Evolutionary conservation across 176 grass and related monocot genomes (phyloP), one percentile per base, ranked within the genome.

Genomic region (Metroxylon sagu): DNA sequence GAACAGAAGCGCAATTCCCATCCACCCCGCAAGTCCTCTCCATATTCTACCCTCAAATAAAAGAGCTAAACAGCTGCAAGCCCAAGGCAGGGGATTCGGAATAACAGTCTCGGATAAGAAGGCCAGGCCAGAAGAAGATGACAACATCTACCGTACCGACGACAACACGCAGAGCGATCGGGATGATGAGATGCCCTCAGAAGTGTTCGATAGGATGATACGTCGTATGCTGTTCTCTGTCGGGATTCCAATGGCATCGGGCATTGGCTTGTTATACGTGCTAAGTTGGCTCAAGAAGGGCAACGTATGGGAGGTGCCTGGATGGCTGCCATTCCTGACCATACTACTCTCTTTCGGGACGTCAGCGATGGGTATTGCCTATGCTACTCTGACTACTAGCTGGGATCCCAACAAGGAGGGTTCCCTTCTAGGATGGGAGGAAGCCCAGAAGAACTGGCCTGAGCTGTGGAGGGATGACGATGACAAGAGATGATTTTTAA

Each of bases 391-490:
- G 49, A 82, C 92, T 3, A 60, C 87, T 4, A 96, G 87, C 75
- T 90, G 86, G 92, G 80, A 90, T 74, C 80, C 83, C 3, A 77
- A 87, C 1, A 82, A 25, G 67, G 80, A 90, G 52, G 92, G 92
- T 0, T 90, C 83, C n/a, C 43, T 90, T 29, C 79, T 96, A 39
- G 92, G 92, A 18, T 26, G 89, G 63, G 87, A 96, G 25, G 80
- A 96, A 61, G 81, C 64, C 28, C 49, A 68, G 64, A 52, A 74
- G 35, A 90, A 96, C 69, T 90, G 91, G 86, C 77, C 83, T 39
- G 86, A 77, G 78, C 68, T 96, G 28, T 96, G 91, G 91, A 77
- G 85, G 58, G 91, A 95, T 5, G 81, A 89, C 16, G 67, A 52
- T 12, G 59, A 88, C 0, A 77, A 69, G 14, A 81, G 57, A 59